Evolutionary conservation across 2,329 filamentous ascomycete species (phyloP), one percentile per base, ranked within the genome.

Genomic region (Talaromyces sp.): DNA sequence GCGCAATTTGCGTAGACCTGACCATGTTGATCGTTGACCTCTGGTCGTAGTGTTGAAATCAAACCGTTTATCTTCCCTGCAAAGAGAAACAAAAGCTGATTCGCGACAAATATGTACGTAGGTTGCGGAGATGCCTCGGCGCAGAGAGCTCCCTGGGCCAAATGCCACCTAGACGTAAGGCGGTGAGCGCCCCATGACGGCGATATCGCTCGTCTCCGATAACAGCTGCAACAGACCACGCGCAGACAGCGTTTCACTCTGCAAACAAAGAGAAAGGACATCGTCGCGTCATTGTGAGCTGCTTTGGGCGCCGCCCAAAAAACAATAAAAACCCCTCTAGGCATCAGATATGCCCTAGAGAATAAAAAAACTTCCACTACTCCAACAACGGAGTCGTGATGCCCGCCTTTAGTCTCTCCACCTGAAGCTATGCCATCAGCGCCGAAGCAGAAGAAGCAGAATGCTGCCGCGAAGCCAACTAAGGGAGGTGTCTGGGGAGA

Each of bases 1-100:
- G 85, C 66, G 91, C 89, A 79, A 99, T 96, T 79, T 96, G 91
- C 57, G 93, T 99, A 70, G 92, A 94, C 75, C 85, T 86, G 70
- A 96, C 93, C 92, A 93, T 94, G 48, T 64, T 74, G 29, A 27
- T 46, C 21, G 3, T 46, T 24, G 43, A 5, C 19, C 8, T 46
- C 3, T 24, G 43, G 35, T 9, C 14, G 4, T 38, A 21, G 24
- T 11, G 4, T 12, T 24, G 24, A 21, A 24, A 9, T 1, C n/a
- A 52, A 29, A 52, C 24, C n/a, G 48, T 11, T 26, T 27, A 17
- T 17, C 27, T 29, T 52, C 48, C 26, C 26, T 52, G 19, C 5
- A 52, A 27, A 17, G 48, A 52, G 29, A n/a, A 38, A 58, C 26
- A n/a, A 26, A 58, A 54, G 32, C 21, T 46, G 43, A 10, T 24